Conservation (phyloP, 2,329 filamentous ascomycete genomes). For the Bipolaris cookei region DNA sequence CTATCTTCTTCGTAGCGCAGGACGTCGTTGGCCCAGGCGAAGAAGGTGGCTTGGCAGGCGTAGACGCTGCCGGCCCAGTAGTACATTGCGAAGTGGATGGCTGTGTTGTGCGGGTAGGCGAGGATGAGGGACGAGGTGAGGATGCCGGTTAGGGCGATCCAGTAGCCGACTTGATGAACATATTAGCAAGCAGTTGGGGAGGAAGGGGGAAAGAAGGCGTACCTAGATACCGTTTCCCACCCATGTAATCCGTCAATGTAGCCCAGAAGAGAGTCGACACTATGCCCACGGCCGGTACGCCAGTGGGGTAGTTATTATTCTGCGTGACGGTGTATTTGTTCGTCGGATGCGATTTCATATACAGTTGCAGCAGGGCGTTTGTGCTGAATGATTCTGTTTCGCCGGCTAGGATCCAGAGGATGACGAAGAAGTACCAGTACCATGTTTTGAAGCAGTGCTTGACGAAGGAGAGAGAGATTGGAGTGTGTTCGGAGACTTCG, state of each 20-base stretch:
- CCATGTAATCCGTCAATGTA: conserved; percentile 68
- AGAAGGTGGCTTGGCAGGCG: conserved; percentile 75
- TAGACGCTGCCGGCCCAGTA: conserved; percentile 75
- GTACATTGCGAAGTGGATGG: conserved; percentile 68
- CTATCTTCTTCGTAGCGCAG: conserved; percentile 68
- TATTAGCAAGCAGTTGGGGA: conserved; percentile 1
- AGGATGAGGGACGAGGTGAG: conserved; percentile 68
- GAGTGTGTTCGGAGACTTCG: conserved; percentile 52
- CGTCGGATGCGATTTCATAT: conserved; percentile 57
- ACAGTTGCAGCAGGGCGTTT: conserved; percentile 64
- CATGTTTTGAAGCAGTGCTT: conserved; percentile 64
- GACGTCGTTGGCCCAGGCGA: conserved; percentile 77
- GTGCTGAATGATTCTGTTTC: conserved; percentile 74
- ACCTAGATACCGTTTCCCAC: conserved; percentile 67
- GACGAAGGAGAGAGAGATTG: conserved; percentile 58
- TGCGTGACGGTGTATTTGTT: conserved; percentile 57
- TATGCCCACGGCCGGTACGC: conserved; percentile 60
- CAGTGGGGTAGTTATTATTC: conserved; percentile 62
- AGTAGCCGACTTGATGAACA: conserved; percentile 52
- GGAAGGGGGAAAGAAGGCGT: not conserved
- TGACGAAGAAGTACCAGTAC: conserved; percentile 71
- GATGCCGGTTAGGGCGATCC: conserved; percentile 69
- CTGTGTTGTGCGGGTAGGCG: conserved; percentile 57
- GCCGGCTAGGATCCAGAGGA: conserved; percentile 73
- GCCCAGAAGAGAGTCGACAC: conserved; percentile 70